These are phyloP conservation scores for Saturnispora bothae DNA, from an alignment of 805 yeast species.

Conservation along the genomic window DNA sequence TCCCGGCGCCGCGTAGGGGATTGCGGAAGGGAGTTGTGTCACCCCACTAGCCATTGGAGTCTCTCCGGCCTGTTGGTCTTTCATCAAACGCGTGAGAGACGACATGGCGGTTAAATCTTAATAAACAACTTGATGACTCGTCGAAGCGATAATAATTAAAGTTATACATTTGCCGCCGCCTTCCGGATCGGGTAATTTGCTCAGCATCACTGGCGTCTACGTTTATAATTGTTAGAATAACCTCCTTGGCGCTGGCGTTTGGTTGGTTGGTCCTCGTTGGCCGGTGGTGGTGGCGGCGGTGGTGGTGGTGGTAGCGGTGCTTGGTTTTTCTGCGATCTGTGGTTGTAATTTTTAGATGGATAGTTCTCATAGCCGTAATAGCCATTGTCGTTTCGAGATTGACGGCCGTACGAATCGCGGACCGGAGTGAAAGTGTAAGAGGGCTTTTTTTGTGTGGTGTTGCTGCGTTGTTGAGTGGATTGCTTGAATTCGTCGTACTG, in stretches of 20 bases:
- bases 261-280: background rate
- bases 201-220: constrained; percentile 1
- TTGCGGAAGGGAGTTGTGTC: constrained; percentile 16
- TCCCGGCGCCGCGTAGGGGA: constrained; percentile 68
- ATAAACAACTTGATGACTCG: background rate
- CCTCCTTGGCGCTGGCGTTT: constrained; percentile 5
- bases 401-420: too few species aligned
- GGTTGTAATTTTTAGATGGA: background rate
- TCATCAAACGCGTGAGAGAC: constrained; percentile 27
- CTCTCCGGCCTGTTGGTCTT: constrained; percentile 11
- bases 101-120: too few species aligned
- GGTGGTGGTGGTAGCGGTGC: constrained; percentile 4
- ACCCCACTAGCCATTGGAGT: constrained; percentile 14
- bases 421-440: too few species aligned
- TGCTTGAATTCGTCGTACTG: too few species aligned
- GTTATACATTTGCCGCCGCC: background rate
- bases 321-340: too few species aligned
- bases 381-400: too few species aligned
- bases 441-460: background rate
- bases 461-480: too few species aligned
- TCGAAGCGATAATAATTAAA: background rate
- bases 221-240: background rate
- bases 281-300: background rate
- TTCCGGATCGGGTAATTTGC: background rate
- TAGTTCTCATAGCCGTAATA: background rate